phyloP scores from a whole-genome alignment of 225 moss, liverwort and hornwort genomes.

The Antitrichia curtipendula region DNA sequence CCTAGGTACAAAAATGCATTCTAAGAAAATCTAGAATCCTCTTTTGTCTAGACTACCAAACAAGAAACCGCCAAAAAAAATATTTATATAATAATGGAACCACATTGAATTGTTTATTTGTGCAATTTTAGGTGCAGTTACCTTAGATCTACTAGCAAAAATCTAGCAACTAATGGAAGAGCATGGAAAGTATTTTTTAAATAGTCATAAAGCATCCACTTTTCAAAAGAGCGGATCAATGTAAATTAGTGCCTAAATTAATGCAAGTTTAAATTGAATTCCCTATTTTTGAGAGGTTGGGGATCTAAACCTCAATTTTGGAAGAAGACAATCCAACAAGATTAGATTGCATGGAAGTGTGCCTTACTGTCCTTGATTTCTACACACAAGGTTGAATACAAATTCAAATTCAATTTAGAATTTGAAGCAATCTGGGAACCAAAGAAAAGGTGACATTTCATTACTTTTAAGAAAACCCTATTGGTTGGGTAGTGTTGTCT shows the following conservation, averaged over 20 bases:
- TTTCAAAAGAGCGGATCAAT: background rate
- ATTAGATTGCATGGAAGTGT: background rate
- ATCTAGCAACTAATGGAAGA: background rate
- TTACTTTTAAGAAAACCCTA: background rate
- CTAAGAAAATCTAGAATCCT: too few species aligned
- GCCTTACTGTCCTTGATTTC: accelerated
- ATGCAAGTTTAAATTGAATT: background rate
- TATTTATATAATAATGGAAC: too few species aligned
- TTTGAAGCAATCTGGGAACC: background rate
- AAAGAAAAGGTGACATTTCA: background rate
- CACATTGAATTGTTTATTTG: too few species aligned
- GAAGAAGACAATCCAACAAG: background rate
- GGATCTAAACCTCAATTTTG: background rate
- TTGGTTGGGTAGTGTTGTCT: background rate
- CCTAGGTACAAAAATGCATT: too few species aligned
- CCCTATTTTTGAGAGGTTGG: background rate
- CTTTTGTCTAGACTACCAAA: too few species aligned
- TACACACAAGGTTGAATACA: accelerated
- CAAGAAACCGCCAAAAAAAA: too few species aligned
- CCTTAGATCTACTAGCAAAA: background rate
- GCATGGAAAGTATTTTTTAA: background rate
- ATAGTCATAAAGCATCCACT: background rate
- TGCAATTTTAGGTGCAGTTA: too few species aligned
- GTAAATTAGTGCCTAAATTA: background rate
- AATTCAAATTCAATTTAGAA: too few species aligned